phyloP scores from a whole-genome alignment of 306 rosid species.

The Alnus glutinosa region DNA sequence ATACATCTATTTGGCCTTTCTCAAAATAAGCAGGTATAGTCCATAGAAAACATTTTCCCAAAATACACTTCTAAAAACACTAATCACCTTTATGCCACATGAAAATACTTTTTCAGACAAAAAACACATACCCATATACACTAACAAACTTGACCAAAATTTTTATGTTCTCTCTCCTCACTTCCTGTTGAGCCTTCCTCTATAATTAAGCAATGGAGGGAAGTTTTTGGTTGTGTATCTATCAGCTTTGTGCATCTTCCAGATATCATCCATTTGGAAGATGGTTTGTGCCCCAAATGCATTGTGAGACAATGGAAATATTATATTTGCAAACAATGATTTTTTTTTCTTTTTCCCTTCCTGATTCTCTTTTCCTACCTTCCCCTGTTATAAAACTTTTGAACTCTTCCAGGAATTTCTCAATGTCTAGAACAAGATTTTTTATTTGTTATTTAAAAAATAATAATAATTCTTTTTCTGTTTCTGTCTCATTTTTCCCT shows the following conservation, averaged over 20 bases:
- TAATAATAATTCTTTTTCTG: no score
- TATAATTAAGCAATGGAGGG: background rate
- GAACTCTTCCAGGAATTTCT: background rate
- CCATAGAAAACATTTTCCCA: no score
- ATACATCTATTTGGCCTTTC: no score
- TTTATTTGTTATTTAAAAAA: background rate
- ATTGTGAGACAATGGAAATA: background rate
- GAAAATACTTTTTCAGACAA: no score
- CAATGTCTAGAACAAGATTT: background rate
- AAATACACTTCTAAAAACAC: no score
- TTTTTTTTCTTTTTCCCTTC: background rate
- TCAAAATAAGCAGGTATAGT: no score
- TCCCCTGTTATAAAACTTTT: background rate
- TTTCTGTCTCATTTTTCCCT: background rate
- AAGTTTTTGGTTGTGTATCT: background rate
- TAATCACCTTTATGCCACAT: no score
- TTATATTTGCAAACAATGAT: background rate
- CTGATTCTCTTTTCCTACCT: background rate
- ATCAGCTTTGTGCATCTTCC: slow-evolving; percentile 5
- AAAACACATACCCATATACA: no score
- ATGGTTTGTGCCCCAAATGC: background rate
- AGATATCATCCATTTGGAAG: background rate
- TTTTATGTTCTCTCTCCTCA: background rate
- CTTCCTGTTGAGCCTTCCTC: background rate
- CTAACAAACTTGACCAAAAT: no score